Base-by-base conservation (phyloP, 2,329 filamentous ascomycete genomes). In the Zopfia rhizophila region DNA sequence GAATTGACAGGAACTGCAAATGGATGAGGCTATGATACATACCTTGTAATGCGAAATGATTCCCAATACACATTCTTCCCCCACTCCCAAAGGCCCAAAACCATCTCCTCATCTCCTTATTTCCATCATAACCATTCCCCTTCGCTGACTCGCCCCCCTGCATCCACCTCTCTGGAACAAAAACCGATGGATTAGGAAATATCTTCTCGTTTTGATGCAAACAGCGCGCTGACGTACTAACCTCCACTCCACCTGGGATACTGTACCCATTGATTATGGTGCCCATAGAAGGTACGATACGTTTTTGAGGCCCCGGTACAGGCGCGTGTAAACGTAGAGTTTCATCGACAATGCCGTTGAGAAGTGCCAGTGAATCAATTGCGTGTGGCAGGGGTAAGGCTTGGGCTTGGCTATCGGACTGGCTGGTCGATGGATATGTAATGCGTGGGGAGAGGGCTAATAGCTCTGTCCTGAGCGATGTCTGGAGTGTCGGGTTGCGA, bases 1-100 rank as follows among this genome's bases (percentile, higher is more conserved):
- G n/a, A n/a, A n/a, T n/a, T n/a, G n/a, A n/a, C n/a, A n/a, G n/a
- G n/a, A n/a, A n/a, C n/a, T 14, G 10, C 11, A 37, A 24, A 39
- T 7, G 7, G 3, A 10, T 7, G 6, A 24, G n/a, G 28, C n/a
- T 10, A 8, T n/a, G 37, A 7, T 21, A 8, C 19, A 10, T 10
- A 12, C 12, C 8, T 11, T 23, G 14, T 24, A 7, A 12, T 12
- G 10, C 7, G 50, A 46, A 65, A 58, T 71, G 67, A 51, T 72
- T 55, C 1, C 73, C 72, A 53, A 75, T 70, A 43, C 67, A 74
- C 70, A 75, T 74, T n/a, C 71, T 57, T 12, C 63, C 70, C 27
- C 72, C 72, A 37, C 69, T 72, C 1, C 71, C 73, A 28, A 72
- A 73, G 7, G 70, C 62, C 71, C 70, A 75, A 30, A 66, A 74